Base-by-base conservation (phyloP, 163 green algal species). In the Scenedesmus sp. region DNA sequence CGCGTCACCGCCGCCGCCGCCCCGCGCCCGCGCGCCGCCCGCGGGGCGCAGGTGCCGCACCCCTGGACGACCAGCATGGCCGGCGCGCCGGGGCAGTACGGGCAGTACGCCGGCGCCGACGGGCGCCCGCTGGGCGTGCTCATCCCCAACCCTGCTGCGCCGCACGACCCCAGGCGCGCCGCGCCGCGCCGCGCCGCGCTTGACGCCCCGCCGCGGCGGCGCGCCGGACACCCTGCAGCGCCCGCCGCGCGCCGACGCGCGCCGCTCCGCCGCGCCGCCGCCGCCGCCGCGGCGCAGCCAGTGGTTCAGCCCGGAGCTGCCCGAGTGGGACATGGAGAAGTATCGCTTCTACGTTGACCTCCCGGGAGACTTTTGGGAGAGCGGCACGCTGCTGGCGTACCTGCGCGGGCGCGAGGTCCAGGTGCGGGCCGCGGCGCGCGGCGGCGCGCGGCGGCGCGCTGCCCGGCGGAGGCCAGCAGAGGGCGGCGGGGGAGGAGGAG, bases 331-430 rank as follows among this genome's bases (percentile, higher is more conserved):
- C 82, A 93, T 93, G 89, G 89, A 93, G 80, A 93, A 93, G 80
- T 89, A 90, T 75, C 82, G 89, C 22, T 93, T 90, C 85, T 93
- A 93, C 64, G 73, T 89, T 15, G 86, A 90, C 84, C 83, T 93
- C 48, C 85, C 89, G 5, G 89, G 89, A 0, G 89, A 93, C 83
- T 89, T 92, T 48, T 93, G 87, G 87, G 85, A 91, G 70, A 66
- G 93, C 4, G 96, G 96, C 22, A 92, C 98, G 86, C 93, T 99
- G 88, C 87, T 95, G 70, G 82, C 93, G 44, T 97, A 95, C 84
- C 81, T 98, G 31, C 57, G 92, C 51, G 80, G 91, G 26, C 74
- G 80, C 0, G 93, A 86, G 44, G 84, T 88, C 24, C 58, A 80
- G 80, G 80, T 82, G 73, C 22, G 62, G 50, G 29, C 10, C 53